A percentile compares a stretch with the other conserved stretches of the same genome.
These are phyloP conservation scores for Cystobasidium tubakii DNA, from an alignment of 768 basidiomycete species.

Conservation along the genomic window DNA sequence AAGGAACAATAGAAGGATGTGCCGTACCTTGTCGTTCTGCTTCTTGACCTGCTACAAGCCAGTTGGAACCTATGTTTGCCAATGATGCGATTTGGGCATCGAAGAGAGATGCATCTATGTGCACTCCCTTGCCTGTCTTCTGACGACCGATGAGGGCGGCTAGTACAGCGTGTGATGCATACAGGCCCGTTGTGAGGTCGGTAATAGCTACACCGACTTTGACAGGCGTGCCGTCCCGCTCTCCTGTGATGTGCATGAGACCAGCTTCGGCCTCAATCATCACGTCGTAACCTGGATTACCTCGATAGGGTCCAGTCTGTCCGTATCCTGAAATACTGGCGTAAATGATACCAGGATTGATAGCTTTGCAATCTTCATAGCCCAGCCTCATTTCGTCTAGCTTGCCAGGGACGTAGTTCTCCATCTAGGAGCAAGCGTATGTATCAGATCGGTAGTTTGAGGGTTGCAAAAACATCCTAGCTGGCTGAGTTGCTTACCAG, in stretches of 20 bases:
- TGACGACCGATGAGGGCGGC: conserved; percentile 75
- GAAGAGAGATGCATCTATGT: conserved; percentile 89
- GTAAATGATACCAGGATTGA: conserved; percentile 78
- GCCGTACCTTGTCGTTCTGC: conserved; percentile 82
- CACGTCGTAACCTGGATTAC: conserved; percentile 65
- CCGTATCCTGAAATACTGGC: conserved; percentile 75
- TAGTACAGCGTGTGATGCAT: conserved; percentile 87
- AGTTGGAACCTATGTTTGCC: conserved; percentile 58
- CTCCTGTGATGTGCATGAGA: conserved; percentile 63
- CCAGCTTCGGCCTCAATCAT: conserved; percentile 67
- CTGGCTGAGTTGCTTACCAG: conserved; percentile 60
- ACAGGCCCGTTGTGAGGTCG: conserved; percentile 65
- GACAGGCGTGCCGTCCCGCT: conserved; percentile 72
- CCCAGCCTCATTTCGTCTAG: conserved; percentile 76
- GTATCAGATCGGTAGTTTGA: too few relatives aligned
- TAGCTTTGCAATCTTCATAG: conserved; percentile 68
- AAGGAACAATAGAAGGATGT: conserved; percentile 89
- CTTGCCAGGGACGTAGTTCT: conserved; percentile 56
- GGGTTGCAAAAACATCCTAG: too few relatives aligned
- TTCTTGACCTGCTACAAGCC: conserved; percentile 76
- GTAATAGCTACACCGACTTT: conserved; percentile 96
- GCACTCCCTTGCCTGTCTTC: conserved; percentile 77
- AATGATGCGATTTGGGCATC: conserved; percentile 65
- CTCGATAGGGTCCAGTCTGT: conserved; percentile 80
- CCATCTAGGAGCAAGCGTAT: conserved; percentile 16